Evolutionary conservation across 352 stramenopile genomes (phyloP), one percentile per base, ranked within the genome.

Genomic region (Thraustochytrium striatum): DNA sequence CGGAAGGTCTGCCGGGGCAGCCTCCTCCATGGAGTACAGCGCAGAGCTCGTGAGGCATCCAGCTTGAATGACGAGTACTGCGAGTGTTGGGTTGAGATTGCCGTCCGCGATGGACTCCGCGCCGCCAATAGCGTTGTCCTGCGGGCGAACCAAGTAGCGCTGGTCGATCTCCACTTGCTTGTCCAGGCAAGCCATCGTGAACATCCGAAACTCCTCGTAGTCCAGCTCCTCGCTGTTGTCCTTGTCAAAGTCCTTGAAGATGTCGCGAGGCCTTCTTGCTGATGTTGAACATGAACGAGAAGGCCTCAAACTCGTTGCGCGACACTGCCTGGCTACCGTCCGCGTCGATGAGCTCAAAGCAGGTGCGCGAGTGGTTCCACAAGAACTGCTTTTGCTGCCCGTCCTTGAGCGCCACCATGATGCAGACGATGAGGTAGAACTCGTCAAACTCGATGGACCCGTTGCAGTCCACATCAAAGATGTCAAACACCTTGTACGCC

Each of bases 281-380:
- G 52, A 75, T 75, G 30, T 75, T 75, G 39, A 75, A 75, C 65
- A 75, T 75, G 32, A 75, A 61, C 8, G 65, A 39, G 68, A 75
- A 75, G 32, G 65, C 61, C 50, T 75, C 65, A 43, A 75, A 75
- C n/a, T 75, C 65, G 7, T 1, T 21, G 19, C 65, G 16, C 21
- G 65, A 75, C 28, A 75, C 65, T 3, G 41, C n/a, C 41, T 75
- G 65, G 39, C 65, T 75, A 32, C 65, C 65, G 36, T 75, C 65
- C 21, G 65, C 52, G 39, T 75, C 65, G 28, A 75, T 75, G 21
- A 75, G 65, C 36, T 75, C 65, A 9, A 75, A 75, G 30, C 65
- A 75, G 7, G 65, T 75, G 11, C 65, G 44, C 9, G 65, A 75
- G 39, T 75, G 65, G 13, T 75, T 75, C 65, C 65, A 75, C 7